These are phyloP conservation scores for Fomitopsis pulvina DNA, from an alignment of 768 basidiomycete genomes.

Conservation along the genomic window DNA sequence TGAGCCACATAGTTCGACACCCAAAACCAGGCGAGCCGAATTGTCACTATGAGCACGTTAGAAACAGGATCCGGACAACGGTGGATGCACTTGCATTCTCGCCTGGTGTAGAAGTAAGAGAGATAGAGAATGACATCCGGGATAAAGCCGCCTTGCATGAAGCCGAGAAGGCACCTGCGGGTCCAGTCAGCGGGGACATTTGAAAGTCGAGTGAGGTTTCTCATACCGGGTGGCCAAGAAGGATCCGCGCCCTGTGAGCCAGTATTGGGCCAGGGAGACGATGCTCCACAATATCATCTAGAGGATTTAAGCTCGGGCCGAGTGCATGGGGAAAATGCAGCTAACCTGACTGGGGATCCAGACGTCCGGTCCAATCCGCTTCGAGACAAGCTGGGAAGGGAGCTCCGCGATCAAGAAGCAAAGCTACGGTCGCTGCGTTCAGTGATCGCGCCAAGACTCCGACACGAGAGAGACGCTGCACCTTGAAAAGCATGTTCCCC, in stretches of 20 bases:
- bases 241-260: conserved; percentile 43
- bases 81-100: conserved; percentile 40
- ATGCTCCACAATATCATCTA: conserved; percentile 53
- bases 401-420: conserved; percentile 40
- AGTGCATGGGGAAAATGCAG: background rate
- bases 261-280: conserved; percentile 52
- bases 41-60: conserved; percentile 35
- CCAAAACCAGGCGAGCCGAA: conserved; percentile 70
- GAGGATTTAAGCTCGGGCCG: background rate
- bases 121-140: conserved; percentile 61
- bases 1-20: conserved; percentile 47
- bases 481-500: conserved; percentile 52
- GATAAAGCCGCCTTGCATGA: conserved; percentile 60
- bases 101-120: conserved; percentile 58
- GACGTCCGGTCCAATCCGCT: conserved; percentile 59
- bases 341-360: conserved; percentile 56
- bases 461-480: conserved; percentile 17
- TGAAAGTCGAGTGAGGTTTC: background rate
- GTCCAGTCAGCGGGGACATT: background rate
- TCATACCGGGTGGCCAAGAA: conserved; percentile 48
- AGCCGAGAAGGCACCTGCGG: conserved; percentile 44
- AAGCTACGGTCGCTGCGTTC: conserved; percentile 7
- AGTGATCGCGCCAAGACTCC: background rate
- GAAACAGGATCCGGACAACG: background rate
- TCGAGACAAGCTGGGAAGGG: conserved; percentile 62